These are phyloP conservation scores for Colletotrichum siamense DNA, from an alignment of 2,329 filamentous ascomycete genomes.

Conservation along the genomic window DNA sequence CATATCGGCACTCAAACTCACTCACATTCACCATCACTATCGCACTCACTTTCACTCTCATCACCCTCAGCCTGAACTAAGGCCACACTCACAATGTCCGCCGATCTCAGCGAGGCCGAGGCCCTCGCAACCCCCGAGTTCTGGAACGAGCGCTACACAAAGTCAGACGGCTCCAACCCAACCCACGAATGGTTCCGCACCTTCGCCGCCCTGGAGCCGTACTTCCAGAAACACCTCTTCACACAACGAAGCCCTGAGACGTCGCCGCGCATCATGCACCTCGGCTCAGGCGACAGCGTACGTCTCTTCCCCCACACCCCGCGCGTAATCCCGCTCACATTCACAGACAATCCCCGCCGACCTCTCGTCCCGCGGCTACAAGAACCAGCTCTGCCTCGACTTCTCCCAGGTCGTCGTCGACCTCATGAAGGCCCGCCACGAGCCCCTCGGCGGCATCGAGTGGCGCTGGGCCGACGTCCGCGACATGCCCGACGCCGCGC, in stretches of 20 bases:
- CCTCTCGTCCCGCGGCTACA: slow-evolving; percentile 52
- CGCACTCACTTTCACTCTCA: neutral
- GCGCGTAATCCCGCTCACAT: neutral
- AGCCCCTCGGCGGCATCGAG: slow-evolving; percentile 42
- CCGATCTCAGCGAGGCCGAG: slow-evolving; percentile 8
- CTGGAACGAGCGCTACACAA: slow-evolving; percentile 56
- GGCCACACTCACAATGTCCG: neutral
- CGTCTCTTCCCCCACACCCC: neutral
- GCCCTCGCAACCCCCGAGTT: slow-evolving; percentile 46
- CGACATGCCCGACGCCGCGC: slow-evolving; percentile 44
- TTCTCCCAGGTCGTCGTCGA: slow-evolving; percentile 60
- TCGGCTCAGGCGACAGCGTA: slow-evolving; percentile 65
- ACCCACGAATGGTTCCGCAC: slow-evolving; percentile 61
- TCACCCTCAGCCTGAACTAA: neutral
- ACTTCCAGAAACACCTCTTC: slow-evolving; percentile 51
- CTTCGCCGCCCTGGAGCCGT: slow-evolving; percentile 52
- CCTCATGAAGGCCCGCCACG: slow-evolving; percentile 53
- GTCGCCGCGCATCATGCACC: slow-evolving; percentile 53
- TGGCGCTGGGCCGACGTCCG: slow-evolving; percentile 60
- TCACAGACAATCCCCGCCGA: slow-evolving; percentile 57
- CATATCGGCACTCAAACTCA: neutral
- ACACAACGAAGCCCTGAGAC: slow-evolving; percentile 25
- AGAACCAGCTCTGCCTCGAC: slow-evolving; percentile 59
- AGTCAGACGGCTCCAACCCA: slow-evolving; percentile 39
- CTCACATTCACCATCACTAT: neutral